Evolutionary conservation across 441 rosid genomes (phyloP), one percentile per base, ranked within the genome.

Genomic region (Isatis lusitanica): DNA sequence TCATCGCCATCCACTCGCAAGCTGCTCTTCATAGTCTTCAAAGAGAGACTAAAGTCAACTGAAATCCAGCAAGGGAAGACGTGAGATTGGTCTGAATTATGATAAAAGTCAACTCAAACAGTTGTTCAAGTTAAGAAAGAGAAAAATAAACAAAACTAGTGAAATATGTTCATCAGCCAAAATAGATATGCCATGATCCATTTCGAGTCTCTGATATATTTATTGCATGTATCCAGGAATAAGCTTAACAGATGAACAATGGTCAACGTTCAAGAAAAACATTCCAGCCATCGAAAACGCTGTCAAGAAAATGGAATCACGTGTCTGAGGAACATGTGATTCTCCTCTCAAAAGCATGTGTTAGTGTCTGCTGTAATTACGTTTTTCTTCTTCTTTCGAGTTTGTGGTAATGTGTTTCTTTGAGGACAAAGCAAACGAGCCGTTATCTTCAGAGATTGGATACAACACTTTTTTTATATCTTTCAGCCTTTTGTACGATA

Each of bases 221-320:
- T 35, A 12, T 40, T 28, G 2, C 80, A 48, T 50, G 15, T 28
- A 12, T 72, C 9, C 83, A 91, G 98, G 98, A 56, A 94, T 91
- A 81, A 87, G 96, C 78, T 81, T 94, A 84, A 87, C 90, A 1
- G 91, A 83, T 78, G 96, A 90, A 15, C 98, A 91, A 44, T 94
- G 98, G 98, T 71, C 86, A 18, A 63, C 65, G 18, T 82, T 94
- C 16, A 84, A 78, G 75, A 84, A 83, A 81, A 91, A 85, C 43
- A 75, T 92, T 38, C 81, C 93, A 40, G 88, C 88, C 42, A 82
- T 94, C 47, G 90, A 94, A 66, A 66, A 84, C 39, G 97, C 97
- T 48, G 77, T 93, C 64, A 73, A 61, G 82, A 84, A 85, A 82
- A 88, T 90, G 98, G 83, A 90, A 76, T 85, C 89, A 0, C 73